These are phyloP conservation scores for Chlamydomonas schloesseri DNA, from an alignment of 139 green algal genomes.

Conservation along the genomic window DNA sequence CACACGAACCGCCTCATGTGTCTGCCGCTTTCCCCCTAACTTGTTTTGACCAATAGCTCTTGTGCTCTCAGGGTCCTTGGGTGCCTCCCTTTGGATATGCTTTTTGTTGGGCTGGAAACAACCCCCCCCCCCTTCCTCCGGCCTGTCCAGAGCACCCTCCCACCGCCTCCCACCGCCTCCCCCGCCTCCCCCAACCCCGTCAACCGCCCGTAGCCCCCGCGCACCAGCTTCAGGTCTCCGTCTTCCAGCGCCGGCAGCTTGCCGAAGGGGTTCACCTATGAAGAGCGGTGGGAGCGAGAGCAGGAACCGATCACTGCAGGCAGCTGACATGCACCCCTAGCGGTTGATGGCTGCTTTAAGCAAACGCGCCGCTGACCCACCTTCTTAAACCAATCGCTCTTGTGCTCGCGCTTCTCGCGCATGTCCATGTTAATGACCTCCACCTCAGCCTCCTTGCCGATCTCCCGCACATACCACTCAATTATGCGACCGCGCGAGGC, in stretches of 20 bases:
- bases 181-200: background rate
- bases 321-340: background rate
- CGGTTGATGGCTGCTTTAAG: background rate
- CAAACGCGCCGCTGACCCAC: too few species aligned
- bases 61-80: too few species aligned
- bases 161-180: background rate
- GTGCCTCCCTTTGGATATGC: too few species aligned
- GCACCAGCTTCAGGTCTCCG: slow-evolving; percentile 40
- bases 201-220: background rate
- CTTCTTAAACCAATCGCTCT: slow-evolving; percentile 36
- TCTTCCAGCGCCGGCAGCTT: slow-evolving; percentile 54
- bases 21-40: too few species aligned
- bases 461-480: slow-evolving; percentile 58
- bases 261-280: slow-evolving; percentile 60
- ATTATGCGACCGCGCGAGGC: background rate
- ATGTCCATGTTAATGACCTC: slow-evolving; percentile 53
- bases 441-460: slow-evolving; percentile 47
- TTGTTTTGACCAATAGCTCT: too few species aligned
- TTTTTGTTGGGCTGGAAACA: too few species aligned
- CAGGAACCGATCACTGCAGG: background rate
- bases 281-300: background rate
- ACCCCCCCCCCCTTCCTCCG: too few species aligned
- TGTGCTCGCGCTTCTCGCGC: slow-evolving; percentile 57
- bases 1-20: too few species aligned
- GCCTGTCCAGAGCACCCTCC: too few species aligned